Percentiles rank a stretch among this genome's conserved stretches.
Evolutionary conservation across 2,329 filamentous ascomycete genomes (phyloP).

Genomic region (Penicillium janthinellum): DNA sequence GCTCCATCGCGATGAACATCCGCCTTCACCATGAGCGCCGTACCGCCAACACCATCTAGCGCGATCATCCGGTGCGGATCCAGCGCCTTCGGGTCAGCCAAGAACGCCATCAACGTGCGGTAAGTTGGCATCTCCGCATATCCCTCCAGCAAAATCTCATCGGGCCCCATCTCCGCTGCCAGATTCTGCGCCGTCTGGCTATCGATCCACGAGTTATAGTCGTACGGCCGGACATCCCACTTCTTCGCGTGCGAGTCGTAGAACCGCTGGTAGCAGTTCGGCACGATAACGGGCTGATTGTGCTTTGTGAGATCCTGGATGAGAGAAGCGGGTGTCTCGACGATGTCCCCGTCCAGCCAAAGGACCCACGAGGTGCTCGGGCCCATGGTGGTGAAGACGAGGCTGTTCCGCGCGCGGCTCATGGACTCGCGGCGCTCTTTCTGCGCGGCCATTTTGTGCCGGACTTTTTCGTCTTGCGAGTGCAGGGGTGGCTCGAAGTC

Average conservation of each 20-base stretch:
- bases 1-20: conserved; percentile 96
- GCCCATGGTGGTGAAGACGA: conserved; percentile 92
- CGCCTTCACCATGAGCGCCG: conserved; percentile 88
- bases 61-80: conserved; percentile 67
- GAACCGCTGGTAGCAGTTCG: conserved; percentile 93
- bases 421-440: conserved; percentile 84
- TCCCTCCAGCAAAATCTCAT: conserved; percentile 91
- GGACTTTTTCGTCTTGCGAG: conserved; percentile 82
- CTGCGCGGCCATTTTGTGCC: conserved; percentile 90
- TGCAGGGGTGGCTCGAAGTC: conserved; percentile 82
- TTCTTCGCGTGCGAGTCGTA: conserved; percentile 71
- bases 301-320: conserved; percentile 90
- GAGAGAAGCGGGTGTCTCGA: conserved; percentile 80
- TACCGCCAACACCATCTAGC: conserved; percentile 91
- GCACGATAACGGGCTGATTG: conserved; percentile 87
- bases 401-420: conserved; percentile 88
- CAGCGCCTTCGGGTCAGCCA: conserved; percentile 59
- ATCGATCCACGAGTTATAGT: conserved; percentile 98
- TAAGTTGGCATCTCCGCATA: conserved; percentile 94
- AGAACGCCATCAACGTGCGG: conserved; percentile 84
- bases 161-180: conserved; percentile 76
- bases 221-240: conserved; percentile 79
- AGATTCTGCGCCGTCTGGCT: conserved; percentile 76
- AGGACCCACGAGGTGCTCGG: conserved; percentile 93
- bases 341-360: conserved; percentile 89